Conservation (phyloP, 2,329 filamentous ascomycete species). For the Beauveria medogensis region DNA sequence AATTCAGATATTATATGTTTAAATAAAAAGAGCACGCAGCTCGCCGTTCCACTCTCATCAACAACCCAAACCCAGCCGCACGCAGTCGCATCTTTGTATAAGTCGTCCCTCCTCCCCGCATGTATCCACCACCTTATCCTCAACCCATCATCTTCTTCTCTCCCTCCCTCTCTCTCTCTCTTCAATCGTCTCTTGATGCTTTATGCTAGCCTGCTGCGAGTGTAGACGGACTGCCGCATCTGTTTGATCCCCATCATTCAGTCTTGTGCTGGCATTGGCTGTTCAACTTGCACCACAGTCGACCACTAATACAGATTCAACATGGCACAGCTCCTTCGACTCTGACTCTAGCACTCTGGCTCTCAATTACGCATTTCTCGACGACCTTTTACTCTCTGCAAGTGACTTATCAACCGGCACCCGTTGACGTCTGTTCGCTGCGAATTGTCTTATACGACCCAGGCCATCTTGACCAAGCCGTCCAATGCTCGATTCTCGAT, state of each 20-base stretch:
- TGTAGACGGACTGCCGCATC: neutral
- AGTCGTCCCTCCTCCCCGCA: conserved; percentile 11
- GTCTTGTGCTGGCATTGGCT: neutral
- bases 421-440: neutral
- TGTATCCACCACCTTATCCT: conserved; percentile 10
- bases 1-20: too few species aligned
- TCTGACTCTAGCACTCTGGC: neutral
- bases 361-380: neutral
- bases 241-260: conserved; percentile 5
- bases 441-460: neutral
- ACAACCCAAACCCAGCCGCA: conserved; percentile 10
- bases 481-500: neutral
- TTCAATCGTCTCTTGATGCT: neutral
- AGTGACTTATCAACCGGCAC: neutral
- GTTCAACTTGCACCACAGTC: neutral
- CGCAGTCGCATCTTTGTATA: conserved; percentile 8
- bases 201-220: neutral
- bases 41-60: neutral
- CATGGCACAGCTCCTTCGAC: neutral
- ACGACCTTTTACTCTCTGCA: neutral
- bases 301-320: neutral
- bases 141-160: neutral
- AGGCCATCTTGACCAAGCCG: neutral
- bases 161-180: neutral
- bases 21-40: neutral